phyloP scores from a whole-genome alignment of 441 rosid genomes.

The Breynia disticha region DNA sequence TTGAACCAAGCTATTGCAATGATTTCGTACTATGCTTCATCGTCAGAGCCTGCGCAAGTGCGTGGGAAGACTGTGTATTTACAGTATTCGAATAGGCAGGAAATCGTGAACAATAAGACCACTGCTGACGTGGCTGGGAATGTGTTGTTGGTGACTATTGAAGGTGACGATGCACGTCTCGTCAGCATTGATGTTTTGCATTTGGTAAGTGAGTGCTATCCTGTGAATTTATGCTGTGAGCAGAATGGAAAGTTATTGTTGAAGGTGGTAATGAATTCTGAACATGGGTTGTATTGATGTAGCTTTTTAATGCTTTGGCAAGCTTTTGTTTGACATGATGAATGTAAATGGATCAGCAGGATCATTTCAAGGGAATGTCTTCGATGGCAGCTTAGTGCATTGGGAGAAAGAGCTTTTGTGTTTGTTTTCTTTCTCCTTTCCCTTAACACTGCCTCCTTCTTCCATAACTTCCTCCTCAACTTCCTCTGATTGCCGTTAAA shows the following conservation, averaged over 20 bases:
- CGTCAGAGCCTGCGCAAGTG: conserved; percentile 98
- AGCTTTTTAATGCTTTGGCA: no score
- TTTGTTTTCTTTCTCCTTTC: conserved; percentile 99
- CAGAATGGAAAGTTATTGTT: conserved; percentile 27
- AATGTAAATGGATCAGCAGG: conserved; percentile 99
- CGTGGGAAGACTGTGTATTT: conserved; percentile 98
- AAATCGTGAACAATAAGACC: conserved; percentile 93
- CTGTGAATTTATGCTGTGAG: conserved; percentile 15
- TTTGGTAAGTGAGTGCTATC: conserved; percentile 70
- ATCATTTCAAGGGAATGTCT: conserved; percentile 95
- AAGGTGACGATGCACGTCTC: conserved; percentile 90
- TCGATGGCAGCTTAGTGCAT: conserved; percentile 98
- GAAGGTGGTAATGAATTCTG: conserved; percentile 31
- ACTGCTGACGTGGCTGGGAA: conserved; percentile 97
- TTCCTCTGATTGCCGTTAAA: conserved; percentile 49
- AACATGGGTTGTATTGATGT: conserved; percentile 63
- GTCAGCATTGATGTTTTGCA: conserved; percentile 98
- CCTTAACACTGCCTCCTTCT: conserved; percentile 85
- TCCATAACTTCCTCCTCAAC: conserved; percentile 71
- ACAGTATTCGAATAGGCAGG: conserved; percentile 96
- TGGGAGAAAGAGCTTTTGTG: conserved; percentile 98
- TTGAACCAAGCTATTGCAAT: conserved; percentile 94
- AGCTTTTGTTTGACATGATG: no score
- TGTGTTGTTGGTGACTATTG: conserved; percentile 88
- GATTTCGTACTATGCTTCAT: conserved; percentile 94